Evolutionary conservation across 2,329 filamentous ascomycete genomes (phyloP).

Genomic region (Sordariomycetes sp.): DNA sequence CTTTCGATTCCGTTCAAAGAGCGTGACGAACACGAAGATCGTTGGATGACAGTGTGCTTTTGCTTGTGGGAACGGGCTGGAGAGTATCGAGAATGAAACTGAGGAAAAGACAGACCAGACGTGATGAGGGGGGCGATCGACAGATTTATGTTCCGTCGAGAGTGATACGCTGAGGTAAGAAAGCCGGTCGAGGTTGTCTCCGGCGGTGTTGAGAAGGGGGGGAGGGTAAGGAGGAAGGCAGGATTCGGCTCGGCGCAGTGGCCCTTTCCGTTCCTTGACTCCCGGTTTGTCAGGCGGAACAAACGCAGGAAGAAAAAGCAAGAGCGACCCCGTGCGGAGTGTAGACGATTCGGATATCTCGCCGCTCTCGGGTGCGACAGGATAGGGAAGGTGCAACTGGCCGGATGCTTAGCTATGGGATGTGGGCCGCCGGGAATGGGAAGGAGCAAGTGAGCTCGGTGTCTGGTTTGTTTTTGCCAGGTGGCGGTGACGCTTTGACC

Average conservation of each 20-base stretch:
- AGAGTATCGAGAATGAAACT: background rate
- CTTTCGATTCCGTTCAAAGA: background rate
- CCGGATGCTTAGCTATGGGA: background rate
- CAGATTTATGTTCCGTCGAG: background rate
- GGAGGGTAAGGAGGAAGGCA: background rate
- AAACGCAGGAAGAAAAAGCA: background rate
- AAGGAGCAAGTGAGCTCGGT: background rate
- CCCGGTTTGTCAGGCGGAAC: background rate
- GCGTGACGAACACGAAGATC: background rate
- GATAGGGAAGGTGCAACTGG: background rate
- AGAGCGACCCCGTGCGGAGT: background rate
- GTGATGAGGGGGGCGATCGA: background rate
- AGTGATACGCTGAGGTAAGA: background rate
- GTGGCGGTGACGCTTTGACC: background rate
- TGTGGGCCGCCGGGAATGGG: background rate
- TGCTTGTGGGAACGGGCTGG: background rate
- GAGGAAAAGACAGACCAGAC: background rate
- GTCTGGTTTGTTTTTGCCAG: slow-evolving; percentile 1
- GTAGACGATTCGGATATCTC: background rate
- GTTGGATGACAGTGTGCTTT: background rate
- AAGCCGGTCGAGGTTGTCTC: background rate
- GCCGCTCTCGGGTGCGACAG: background rate
- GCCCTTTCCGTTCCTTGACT: background rate
- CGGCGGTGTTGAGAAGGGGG: background rate
- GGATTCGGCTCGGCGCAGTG: background rate